Conservation (phyloP, 176 grass and related monocot genomes). For the Hyparrhenia diplandra region DNA sequence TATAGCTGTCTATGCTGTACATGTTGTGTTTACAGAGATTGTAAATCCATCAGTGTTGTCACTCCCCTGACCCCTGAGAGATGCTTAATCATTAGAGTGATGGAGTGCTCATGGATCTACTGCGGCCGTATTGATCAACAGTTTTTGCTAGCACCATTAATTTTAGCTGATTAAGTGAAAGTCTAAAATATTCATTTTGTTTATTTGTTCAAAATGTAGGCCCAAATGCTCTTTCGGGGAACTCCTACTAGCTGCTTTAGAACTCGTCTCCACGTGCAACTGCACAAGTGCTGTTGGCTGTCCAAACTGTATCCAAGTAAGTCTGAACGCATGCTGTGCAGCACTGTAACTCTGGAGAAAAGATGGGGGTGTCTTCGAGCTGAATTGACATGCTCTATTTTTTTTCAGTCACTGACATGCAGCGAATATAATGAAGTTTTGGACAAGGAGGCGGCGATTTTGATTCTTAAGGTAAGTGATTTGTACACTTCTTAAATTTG, state of each 20-base stretch:
- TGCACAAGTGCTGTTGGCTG: slow-evolving; percentile 53
- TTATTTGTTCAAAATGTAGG: slow-evolving; percentile 38
- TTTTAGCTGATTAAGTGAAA: background rate
- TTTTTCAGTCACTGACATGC: slow-evolving; percentile 60
- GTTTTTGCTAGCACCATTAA: background rate
- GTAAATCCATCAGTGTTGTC: too few relatives aligned
- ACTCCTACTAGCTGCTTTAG: slow-evolving; percentile 61
- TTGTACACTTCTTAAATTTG: background rate
- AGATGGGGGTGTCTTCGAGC: background rate
- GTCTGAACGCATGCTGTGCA: background rate
- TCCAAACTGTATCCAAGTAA: slow-evolving; percentile 80
- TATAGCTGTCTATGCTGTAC: background rate
- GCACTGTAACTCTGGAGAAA: background rate
- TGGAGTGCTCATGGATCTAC: background rate
- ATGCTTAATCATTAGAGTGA: background rate
- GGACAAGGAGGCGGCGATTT: slow-evolving; percentile 66
- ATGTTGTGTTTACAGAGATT: too few relatives aligned
- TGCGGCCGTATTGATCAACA: background rate
- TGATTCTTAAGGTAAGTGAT: slow-evolving; percentile 60
- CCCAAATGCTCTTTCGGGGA: slow-evolving; percentile 63
- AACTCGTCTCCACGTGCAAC: slow-evolving; percentile 63
- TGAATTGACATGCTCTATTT: background rate
- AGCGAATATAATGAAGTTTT: slow-evolving; percentile 84
- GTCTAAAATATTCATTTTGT: background rate
- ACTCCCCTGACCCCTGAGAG: background rate